Percentiles rank a stretch among this genome's conserved stretches.
Evolutionary conservation across 2,329 filamentous ascomycete species (phyloP).

Genomic region (Calonectria naviculata): DNA sequence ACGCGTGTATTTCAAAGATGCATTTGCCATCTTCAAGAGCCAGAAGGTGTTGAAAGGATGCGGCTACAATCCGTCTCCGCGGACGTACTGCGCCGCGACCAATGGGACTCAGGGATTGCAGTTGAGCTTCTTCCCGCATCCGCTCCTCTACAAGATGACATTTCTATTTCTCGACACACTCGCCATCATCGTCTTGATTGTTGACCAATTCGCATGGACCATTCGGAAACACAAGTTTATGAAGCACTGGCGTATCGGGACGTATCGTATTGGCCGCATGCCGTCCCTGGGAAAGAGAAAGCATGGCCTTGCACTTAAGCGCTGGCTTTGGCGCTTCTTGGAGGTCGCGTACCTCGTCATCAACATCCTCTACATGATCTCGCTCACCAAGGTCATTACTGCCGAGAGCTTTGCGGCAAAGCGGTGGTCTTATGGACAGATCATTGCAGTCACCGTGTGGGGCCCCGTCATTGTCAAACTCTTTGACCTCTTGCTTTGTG

Average conservation of each 20-base stretch:
- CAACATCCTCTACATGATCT: constrained; percentile 52
- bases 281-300: constrained; percentile 43
- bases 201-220: constrained; percentile 51
- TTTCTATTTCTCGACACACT: constrained; percentile 50
- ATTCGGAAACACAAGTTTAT: constrained; percentile 48
- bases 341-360: constrained; percentile 50
- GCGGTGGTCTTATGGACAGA: constrained; percentile 51
- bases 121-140: constrained; percentile 52
- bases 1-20: constrained; percentile 47
- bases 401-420: constrained; percentile 49
- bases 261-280: constrained; percentile 45
- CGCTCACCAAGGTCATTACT: constrained; percentile 49
- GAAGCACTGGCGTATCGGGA: constrained; percentile 44
- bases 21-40: constrained; percentile 47
- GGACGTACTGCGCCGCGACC: constrained; percentile 51
- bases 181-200: constrained; percentile 47
- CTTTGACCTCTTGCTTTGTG: constrained; percentile 51
- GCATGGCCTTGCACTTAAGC: constrained; percentile 43
- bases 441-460: constrained; percentile 53
- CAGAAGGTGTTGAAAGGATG: constrained; percentile 46
- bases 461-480: constrained; percentile 53
- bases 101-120: constrained; percentile 46
- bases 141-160: constrained; percentile 50
- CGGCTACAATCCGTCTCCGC: constrained; percentile 50
- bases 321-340: constrained; percentile 48